A percentile compares a stretch with the other conserved stretches of the same genome.
Conservation (phyloP, 148 eudicot genomes). For the Fagopyrum tataricum region DNA sequence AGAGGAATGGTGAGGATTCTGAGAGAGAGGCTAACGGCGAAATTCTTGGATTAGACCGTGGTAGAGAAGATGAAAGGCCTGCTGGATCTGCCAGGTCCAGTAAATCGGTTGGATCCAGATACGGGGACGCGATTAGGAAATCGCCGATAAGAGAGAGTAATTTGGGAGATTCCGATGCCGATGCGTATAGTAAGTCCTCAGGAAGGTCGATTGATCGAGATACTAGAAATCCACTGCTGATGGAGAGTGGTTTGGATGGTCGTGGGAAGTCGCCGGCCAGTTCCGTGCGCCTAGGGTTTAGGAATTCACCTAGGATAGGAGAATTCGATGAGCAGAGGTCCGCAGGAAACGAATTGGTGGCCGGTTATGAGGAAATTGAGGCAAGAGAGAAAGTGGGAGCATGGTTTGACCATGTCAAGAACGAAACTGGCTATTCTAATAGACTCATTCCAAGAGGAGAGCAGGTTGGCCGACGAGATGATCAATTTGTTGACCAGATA, state of each 20-base stretch:
- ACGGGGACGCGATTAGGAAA: slow-evolving; percentile 18
- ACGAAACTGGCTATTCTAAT: slow-evolving; percentile 8
- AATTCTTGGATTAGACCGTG: slow-evolving; percentile 9
- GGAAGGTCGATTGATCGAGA: slow-evolving; percentile 17
- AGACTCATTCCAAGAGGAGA: slow-evolving; percentile 20
- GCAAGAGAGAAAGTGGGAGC: slow-evolving; percentile 14
- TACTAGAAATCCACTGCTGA: slow-evolving; percentile 12
- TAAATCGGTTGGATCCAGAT: slow-evolving; percentile 21
- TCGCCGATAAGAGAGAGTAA: slow-evolving; percentile 16
- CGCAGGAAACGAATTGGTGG: slow-evolving; percentile 7
- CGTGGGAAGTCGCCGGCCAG: slow-evolving; percentile 11
- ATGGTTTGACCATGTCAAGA: slow-evolving; percentile 14
- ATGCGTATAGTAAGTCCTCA: slow-evolving; percentile 19
- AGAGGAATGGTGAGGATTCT: slow-evolving; percentile 24
- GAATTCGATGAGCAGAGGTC: slow-evolving; percentile 15
- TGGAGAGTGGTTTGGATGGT: slow-evolving; percentile 9
- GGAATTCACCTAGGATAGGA: neutral
- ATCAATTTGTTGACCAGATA: slow-evolving; percentile 21
- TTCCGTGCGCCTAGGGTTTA: neutral
- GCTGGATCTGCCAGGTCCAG: neutral
- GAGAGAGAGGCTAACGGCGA: slow-evolving; percentile 22
- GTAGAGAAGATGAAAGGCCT: slow-evolving; percentile 4
- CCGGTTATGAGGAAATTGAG: slow-evolving; percentile 5
- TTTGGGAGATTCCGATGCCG: slow-evolving; percentile 12
- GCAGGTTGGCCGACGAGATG: slow-evolving; percentile 19